Conservation (phyloP, 331 rosid genomes). For the Quercus phellos region DNA sequence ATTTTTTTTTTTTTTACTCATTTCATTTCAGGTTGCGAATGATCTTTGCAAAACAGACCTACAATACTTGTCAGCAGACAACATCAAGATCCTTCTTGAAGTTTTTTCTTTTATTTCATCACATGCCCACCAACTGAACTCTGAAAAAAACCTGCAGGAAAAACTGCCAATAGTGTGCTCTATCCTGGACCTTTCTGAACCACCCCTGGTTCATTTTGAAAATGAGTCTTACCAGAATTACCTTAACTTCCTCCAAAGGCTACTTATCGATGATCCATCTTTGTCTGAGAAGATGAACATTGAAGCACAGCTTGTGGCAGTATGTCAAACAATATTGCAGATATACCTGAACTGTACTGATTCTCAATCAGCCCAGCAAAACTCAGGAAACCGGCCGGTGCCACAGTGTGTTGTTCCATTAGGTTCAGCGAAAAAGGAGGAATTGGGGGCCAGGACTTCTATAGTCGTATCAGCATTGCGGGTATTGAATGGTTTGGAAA, state of each 20-base stretch:
- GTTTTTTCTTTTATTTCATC: conserved; percentile 58
- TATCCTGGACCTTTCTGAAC: conserved; percentile 75
- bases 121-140: conserved; percentile 75
- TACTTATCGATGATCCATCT: conserved; percentile 27
- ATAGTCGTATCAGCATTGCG: conserved; percentile 65
- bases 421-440: conserved; percentile 82
- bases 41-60: conserved; percentile 63
- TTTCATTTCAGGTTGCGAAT: conserved; percentile 51
- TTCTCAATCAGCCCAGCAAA: conserved; percentile 27
- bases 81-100: conserved; percentile 57
- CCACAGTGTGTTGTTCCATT: conserved; percentile 63
- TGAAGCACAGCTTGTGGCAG: conserved; percentile 60
- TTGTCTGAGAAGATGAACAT: conserved; percentile 43
- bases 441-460: conserved; percentile 74
- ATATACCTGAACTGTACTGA: conserved; percentile 71
- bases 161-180: conserved; percentile 85
- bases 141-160: conserved; percentile 55
- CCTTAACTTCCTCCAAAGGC: conserved; percentile 62
- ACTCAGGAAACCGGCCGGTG: conserved; percentile 32
- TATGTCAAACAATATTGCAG: conserved; percentile 62
- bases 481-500: conserved; percentile 52
- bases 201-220: conserved; percentile 96
- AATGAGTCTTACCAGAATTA: conserved; percentile 73
- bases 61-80: conserved; percentile 46
- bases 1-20: neutral